Evolutionary conservation across 345 rosid genomes (phyloP), one percentile per base, ranked within the genome.

Genomic region (Ricinus communis): DNA sequence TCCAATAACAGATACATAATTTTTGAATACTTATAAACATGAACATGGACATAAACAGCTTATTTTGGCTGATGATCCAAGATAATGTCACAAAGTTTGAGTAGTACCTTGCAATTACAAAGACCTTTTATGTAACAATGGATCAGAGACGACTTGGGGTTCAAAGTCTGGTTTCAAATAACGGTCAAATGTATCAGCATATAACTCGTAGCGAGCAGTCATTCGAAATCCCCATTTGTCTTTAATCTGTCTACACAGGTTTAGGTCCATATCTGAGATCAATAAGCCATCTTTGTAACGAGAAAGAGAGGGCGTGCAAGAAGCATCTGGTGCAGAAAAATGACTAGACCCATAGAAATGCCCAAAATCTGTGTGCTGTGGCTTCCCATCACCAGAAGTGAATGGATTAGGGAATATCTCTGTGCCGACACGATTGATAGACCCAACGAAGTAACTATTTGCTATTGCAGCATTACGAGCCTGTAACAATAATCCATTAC

Each of bases 391-490:
- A 0, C 98, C 97, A 3, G 99, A 95, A 1, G 97, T 95, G 76
- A 95, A 90, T 18, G 98, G 84, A 74, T 90, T 87, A 18, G 99
- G 97, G 78, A 95, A 92, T 64, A 76, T 78, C 83, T 89, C 98
- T 2, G 97, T 95, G n/a, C 99, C 99, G 66, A 95, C 97, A 16
- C 97, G 90, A 77, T 95, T 95, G 55, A 95, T 90, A 43, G 99
- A 95, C 33, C 93, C 99, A n/a, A 90, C 96, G 70, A 89, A 95
- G 79, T 90, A 95, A 76, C 91, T 95, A 71, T 95, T 95, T 66
- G 97, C 94, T 66, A 95, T 89, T 21, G 97, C 98, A 70, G 96
- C 99, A 72, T 95, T 95, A 51, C 96, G 88, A 8, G 98, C 97
- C 97, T 95, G 88, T 21, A 68, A 59, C 72, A 71, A 12, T 47